These are phyloP conservation scores for Xylaria sp. DNA, from an alignment of 2,329 filamentous ascomycete species.

Conservation along the genomic window DNA sequence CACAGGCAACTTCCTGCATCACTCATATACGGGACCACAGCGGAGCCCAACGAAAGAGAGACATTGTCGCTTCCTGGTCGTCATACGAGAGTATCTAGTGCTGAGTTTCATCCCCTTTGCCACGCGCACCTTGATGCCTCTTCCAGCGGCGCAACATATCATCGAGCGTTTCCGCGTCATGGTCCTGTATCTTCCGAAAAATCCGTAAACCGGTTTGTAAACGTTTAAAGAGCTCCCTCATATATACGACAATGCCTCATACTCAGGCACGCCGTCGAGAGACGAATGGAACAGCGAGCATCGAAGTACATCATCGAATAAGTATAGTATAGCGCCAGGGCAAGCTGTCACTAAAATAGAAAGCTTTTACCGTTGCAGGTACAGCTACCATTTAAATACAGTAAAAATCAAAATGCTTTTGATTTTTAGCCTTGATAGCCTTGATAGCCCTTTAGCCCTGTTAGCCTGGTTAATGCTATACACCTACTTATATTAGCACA, in stretches of 20 bases:
- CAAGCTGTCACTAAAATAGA: too few relatives aligned
- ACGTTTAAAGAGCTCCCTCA: slow-evolving; percentile 1
- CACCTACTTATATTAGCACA: too few relatives aligned
- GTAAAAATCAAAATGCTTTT: too few relatives aligned
- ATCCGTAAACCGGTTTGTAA: slow-evolving; percentile 6
- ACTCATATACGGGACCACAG: slow-evolving; percentile 23
- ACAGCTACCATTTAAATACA: too few relatives aligned
- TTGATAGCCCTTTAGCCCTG: too few relatives aligned
- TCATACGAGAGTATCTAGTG: slow-evolving; percentile 3
- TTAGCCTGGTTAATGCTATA: too few relatives aligned
- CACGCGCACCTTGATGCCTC: not conserved
- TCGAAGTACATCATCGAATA: slow-evolving; percentile 3
- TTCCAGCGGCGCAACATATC: slow-evolving; percentile 1
- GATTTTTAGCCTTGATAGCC: too few relatives aligned
- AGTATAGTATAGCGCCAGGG: too few relatives aligned
- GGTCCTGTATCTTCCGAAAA: slow-evolving; percentile 7
- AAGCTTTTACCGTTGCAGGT: too few relatives aligned
- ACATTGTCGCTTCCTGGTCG: not conserved
- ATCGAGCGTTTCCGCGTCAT: slow-evolving; percentile 5
- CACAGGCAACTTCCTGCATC: slow-evolving; percentile 25
- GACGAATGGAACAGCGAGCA: slow-evolving; percentile 4
- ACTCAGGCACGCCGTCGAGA: not conserved
- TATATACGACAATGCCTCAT: slow-evolving; percentile 19
- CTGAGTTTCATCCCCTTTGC: not conserved
- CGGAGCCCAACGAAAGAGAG: slow-evolving; percentile 1